Conservation (phyloP, 2,329 filamentous ascomycete genomes). For the Aspergillus phoenicis region DNA sequence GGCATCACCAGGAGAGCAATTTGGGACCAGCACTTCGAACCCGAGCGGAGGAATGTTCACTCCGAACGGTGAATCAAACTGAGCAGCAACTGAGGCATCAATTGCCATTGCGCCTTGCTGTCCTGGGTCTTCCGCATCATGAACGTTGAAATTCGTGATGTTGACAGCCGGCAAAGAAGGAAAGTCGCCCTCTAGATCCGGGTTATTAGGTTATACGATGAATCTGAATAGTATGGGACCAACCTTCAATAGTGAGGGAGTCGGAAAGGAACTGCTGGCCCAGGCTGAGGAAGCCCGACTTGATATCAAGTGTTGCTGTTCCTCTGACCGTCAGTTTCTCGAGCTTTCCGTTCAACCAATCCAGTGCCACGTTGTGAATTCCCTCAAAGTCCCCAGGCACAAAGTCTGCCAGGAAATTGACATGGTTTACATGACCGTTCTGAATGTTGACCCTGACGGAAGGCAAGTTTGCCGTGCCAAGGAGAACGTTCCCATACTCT, state of each 20-base stretch:
- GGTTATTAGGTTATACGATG: conserved; percentile 34
- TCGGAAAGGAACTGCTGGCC: conserved; percentile 76
- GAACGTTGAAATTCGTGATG: conserved; percentile 77
- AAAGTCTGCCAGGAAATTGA: conserved; percentile 79
- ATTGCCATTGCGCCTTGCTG: conserved; percentile 71
- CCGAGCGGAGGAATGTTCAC: conserved; percentile 76
- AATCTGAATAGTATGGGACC: conserved; percentile 58
- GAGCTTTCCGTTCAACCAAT: conserved; percentile 82
- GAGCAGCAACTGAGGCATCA: conserved; percentile 71
- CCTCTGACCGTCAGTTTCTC: conserved; percentile 71
- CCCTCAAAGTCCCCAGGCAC: conserved; percentile 74
- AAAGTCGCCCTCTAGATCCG: conserved; percentile 59
- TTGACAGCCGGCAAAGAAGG: conserved; percentile 80
- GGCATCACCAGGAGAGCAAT: conserved; percentile 71
- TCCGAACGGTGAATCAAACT: conserved; percentile 77
- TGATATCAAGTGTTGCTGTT: conserved; percentile 71
- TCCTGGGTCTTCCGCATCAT: conserved; percentile 64
- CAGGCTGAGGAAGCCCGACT: conserved; percentile 76
- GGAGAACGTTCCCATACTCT: conserved; percentile 73
- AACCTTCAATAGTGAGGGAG: conserved; percentile 79
- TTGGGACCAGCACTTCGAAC: conserved; percentile 83
- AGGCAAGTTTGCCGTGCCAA: conserved; percentile 78
- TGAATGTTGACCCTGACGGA: conserved; percentile 73
- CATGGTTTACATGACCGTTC: conserved; percentile 72
- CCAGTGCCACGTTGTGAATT: conserved; percentile 77